phyloP scores from a whole-genome alignment of 2,329 filamentous ascomycete genomes.

The Venturiaceae sp. region DNA sequence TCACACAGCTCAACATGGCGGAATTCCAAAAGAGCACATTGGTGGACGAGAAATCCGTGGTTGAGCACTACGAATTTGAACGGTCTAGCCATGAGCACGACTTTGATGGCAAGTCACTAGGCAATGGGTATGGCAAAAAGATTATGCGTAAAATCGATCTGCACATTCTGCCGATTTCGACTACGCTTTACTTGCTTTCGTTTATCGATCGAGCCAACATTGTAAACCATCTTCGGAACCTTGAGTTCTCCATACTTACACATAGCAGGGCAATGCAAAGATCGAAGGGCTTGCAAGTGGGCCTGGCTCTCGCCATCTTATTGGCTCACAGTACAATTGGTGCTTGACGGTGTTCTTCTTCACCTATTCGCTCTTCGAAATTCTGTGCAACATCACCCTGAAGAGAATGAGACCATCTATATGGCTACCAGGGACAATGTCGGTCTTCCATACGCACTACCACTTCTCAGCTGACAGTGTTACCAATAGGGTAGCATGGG shows the following conservation, averaged over 20 bases:
- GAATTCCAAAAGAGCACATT: too few relatives aligned
- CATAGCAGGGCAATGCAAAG: slow-evolving; percentile 5
- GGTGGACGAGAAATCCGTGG: too few relatives aligned
- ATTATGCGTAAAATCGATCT: slow-evolving; percentile 35
- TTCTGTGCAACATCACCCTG: slow-evolving; percentile 50
- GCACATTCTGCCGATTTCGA: slow-evolving; percentile 36
- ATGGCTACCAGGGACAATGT: slow-evolving; percentile 26
- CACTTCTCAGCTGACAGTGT: neutral
- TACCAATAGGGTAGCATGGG: slow-evolving; percentile 28
- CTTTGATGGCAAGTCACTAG: too few relatives aligned
- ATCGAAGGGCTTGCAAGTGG: slow-evolving; percentile 4
- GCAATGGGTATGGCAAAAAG: slow-evolving; percentile 26
- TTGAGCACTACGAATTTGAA: too few relatives aligned
- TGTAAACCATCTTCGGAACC: neutral
- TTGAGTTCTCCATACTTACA: neutral
- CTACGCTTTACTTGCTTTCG: slow-evolving; percentile 39
- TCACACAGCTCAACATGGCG: too few relatives aligned
- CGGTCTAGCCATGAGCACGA: too few relatives aligned
- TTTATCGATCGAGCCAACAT: slow-evolving; percentile 31
- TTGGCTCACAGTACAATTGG: slow-evolving; percentile 1
- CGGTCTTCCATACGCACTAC: slow-evolving; percentile 12
- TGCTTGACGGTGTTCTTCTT: slow-evolving; percentile 35
- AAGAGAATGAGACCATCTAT: slow-evolving; percentile 27
- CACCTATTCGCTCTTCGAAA: slow-evolving; percentile 43
- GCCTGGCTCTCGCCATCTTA: slow-evolving; percentile 2